These are phyloP conservation scores for Agroathelia rolfsii DNA, from an alignment of 1,284 basidiomycete genomes.

Conservation along the genomic window DNA sequence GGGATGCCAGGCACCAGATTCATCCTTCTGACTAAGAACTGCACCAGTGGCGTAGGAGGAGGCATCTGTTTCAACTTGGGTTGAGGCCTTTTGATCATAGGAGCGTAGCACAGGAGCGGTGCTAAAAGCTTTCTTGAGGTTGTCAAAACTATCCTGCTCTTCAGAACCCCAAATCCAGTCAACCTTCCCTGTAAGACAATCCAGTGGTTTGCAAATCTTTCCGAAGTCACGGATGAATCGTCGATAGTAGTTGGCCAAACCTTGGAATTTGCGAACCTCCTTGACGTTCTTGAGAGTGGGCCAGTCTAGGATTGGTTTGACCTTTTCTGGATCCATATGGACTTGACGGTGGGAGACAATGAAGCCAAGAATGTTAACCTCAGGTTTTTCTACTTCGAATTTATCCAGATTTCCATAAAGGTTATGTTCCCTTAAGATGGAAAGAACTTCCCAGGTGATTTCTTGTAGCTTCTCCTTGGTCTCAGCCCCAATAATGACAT, in stretches of 20 bases:
- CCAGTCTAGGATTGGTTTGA: slow-evolving; percentile 22
- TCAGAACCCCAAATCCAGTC: slow-evolving; percentile 4
- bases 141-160: slow-evolving; percentile 2
- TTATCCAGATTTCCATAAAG: slow-evolving; percentile 26
- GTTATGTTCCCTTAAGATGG: slow-evolving; percentile 17
- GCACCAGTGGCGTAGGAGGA: slow-evolving; percentile 4
- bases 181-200: slow-evolving; percentile 10
- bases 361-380: slow-evolving; percentile 32
- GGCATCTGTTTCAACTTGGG: slow-evolving; percentile 5
- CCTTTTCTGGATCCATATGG: slow-evolving; percentile 22
- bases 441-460: slow-evolving; percentile 20
- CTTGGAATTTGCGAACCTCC: slow-evolving; percentile 23
- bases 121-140: not conserved
- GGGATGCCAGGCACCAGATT: slow-evolving; percentile 8
- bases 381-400: slow-evolving; percentile 23
- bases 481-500: slow-evolving; percentile 13
- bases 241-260: slow-evolving; percentile 27
- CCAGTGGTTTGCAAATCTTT: slow-evolving; percentile 17
- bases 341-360: slow-evolving; percentile 18
- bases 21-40: slow-evolving; percentile 1
- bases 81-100: not conserved
- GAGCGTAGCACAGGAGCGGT: slow-evolving; percentile 8
- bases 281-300: slow-evolving; percentile 16
- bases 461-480: slow-evolving; percentile 12
- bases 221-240: slow-evolving; percentile 30